Evolutionary conservation across 768 basidiomycete genomes (phyloP).

Genomic region (Suillus subalutaceus): DNA sequence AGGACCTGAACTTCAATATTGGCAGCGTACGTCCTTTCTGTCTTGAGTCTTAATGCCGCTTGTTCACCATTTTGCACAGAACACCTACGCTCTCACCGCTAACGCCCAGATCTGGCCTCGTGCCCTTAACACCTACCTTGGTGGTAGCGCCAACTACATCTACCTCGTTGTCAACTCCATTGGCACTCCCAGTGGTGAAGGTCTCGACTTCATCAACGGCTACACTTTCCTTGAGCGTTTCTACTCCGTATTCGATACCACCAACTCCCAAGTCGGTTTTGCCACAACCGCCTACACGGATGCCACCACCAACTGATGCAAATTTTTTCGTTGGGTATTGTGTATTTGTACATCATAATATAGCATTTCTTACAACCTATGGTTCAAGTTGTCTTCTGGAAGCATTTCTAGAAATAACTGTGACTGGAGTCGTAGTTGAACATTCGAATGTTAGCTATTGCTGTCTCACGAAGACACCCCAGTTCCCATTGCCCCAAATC

Average conservation of each 20-base stretch:
- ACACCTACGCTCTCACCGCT: neutral
- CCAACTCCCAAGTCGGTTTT: neutral
- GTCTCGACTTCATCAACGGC: neutral
- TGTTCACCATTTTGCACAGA: neutral
- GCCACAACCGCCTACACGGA: neutral
- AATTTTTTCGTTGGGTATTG: neutral
- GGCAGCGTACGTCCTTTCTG: neutral
- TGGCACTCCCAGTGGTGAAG: neutral
- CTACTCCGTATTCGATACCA: neutral
- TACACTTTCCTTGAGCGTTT: neutral
- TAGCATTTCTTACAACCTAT: too few species aligned
- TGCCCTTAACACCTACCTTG: neutral
- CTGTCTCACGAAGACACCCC: neutral
- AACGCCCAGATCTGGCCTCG: neutral
- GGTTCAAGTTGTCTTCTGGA: too few species aligned
- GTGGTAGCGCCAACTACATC: neutral
- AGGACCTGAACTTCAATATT: slow-evolving; percentile 15
- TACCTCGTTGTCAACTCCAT: neutral
- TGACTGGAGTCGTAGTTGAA: neutral
- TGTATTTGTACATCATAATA: too few species aligned
- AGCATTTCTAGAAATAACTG: neutral
- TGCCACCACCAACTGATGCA: neutral
- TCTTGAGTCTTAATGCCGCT: neutral
- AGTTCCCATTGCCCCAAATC: neutral
- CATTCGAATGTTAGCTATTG: neutral